phyloP scores from a whole-genome alignment of 2,329 filamentous ascomycete genomes.

The Xylaria sp. region DNA sequence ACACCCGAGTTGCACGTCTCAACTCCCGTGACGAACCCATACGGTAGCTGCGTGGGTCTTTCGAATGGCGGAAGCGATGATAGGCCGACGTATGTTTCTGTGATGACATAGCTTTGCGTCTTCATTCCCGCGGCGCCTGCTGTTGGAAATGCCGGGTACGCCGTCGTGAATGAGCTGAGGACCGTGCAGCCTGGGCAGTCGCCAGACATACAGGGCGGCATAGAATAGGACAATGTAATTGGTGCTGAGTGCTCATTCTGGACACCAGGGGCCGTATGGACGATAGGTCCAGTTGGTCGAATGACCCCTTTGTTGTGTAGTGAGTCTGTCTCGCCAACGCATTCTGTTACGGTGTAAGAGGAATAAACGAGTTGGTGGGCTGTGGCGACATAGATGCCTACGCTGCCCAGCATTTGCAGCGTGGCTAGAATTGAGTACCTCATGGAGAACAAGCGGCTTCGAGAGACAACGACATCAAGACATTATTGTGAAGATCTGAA shows the following conservation, averaged over 20 bases:
- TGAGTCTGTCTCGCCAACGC: conserved; percentile 10
- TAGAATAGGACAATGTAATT: conserved; percentile 31
- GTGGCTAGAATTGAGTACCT: neutral
- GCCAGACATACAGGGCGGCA: conserved; percentile 37
- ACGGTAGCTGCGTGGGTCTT: conserved; percentile 34
- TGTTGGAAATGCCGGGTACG: conserved; percentile 29
- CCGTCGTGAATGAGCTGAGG: conserved; percentile 37
- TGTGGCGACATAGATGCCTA: conserved; percentile 9
- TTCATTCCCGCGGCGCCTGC: conserved; percentile 12
- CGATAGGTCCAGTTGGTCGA: neutral
- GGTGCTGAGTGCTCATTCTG: neutral
- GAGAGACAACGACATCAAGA: neutral
- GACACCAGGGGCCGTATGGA: neutral
- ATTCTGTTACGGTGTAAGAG: conserved; percentile 34
- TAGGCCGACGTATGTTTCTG: conserved; percentile 41
- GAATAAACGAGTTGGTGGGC: conserved; percentile 32
- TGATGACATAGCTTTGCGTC: conserved; percentile 36
- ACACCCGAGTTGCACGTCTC: conserved; percentile 32
- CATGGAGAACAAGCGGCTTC: conserved; percentile 24
- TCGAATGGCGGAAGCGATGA: conserved; percentile 38
- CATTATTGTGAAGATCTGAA: neutral
- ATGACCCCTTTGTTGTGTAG: neutral
- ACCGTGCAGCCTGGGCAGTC: conserved; percentile 38
- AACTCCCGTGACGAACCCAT: conserved; percentile 38
- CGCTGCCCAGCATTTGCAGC: conserved; percentile 16